A percentile compares a stretch with the other conserved stretches of the same genome.
Evolutionary conservation across 2,329 filamentous ascomycete genomes (phyloP).

Genomic region (Botrytis elliptica): DNA sequence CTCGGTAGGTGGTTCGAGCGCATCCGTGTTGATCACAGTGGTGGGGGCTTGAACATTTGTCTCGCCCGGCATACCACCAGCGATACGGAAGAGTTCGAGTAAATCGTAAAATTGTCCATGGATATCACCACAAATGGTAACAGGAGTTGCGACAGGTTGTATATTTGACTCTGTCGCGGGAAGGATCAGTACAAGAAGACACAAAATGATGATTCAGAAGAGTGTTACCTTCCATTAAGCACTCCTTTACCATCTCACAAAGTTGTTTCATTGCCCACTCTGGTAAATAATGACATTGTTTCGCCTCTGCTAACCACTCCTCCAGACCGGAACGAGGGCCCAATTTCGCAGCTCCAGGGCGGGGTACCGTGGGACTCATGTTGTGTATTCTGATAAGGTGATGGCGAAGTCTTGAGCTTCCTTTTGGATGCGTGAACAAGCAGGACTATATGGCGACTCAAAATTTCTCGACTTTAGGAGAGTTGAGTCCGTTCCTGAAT

Average conservation of each 20-base stretch:
- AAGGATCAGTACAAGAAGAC: constrained; percentile 28
- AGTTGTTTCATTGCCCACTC: constrained; percentile 98
- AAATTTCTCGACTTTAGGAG: not conserved
- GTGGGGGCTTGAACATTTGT: constrained; percentile 67
- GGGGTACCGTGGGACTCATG: constrained; percentile 50
- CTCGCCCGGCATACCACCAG: constrained; percentile 93
- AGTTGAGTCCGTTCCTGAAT: not conserved
- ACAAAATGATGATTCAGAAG: not conserved
- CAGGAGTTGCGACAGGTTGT: constrained; percentile 92
- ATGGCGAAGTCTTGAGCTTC: not conserved
- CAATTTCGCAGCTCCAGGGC: constrained; percentile 86
- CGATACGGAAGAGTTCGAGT: constrained; percentile 92
- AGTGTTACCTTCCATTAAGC: constrained; percentile 88
- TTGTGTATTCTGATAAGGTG: not conserved
- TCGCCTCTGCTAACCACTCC: constrained; percentile 95
- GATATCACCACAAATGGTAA: constrained; percentile 97
- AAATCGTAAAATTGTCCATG: constrained; percentile 99
- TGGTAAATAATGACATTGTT: constrained; percentile 94
- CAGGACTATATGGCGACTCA: not conserved
- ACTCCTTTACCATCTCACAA: constrained; percentile 98
- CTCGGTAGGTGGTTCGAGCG: constrained; percentile 85
- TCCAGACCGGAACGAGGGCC: constrained; percentile 81
- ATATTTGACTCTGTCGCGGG: constrained; percentile 84
- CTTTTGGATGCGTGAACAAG: not conserved
- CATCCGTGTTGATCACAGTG: constrained; percentile 80